Percentiles rank a stretch among this genome's conserved stretches.
Evolutionary conservation across 495 filamentous ascomycete genomes (phyloP).

Genomic region (Penicillium ucsense): DNA sequence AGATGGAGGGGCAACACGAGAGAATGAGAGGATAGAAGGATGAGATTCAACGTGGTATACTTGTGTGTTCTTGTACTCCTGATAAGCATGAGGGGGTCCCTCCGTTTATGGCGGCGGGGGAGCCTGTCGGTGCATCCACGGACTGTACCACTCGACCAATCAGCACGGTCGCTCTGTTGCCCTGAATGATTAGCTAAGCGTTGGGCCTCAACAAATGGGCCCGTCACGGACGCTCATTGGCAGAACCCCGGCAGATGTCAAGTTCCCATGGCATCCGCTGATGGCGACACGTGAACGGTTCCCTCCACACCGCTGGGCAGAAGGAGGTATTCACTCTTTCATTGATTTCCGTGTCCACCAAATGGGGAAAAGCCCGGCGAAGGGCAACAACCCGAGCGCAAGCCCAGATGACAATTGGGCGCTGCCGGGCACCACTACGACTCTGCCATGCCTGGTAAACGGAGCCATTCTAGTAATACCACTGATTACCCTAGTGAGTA

Average conservation of each 20-base stretch:
- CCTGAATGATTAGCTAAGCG: slow-evolving; percentile 3
- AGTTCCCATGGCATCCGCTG: neutral
- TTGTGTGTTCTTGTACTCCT: neutral
- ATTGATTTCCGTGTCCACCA: no score
- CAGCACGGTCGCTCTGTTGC: neutral
- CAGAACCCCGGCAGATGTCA: neutral
- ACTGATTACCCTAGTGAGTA: no score
- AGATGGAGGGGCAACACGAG: neutral
- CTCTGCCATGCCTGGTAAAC: no score
- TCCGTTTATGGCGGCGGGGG: neutral
- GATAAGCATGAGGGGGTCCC: neutral
- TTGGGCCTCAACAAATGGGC: slow-evolving; percentile 13
- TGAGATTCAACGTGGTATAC: neutral
- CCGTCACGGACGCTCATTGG: slow-evolving; percentile 1
- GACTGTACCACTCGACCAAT: neutral
- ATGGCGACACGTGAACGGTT: neutral
- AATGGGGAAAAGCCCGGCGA: no score
- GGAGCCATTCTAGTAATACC: no score
- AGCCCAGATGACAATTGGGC: no score
- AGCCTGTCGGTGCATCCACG: no score
- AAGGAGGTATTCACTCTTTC: neutral
- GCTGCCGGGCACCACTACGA: no score
- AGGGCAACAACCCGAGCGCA: no score
- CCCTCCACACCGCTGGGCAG: neutral
- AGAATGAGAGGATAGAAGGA: neutral